Evolutionary conservation across 768 basidiomycete genomes (phyloP).

Genomic region (Pholiota conissans): DNA sequence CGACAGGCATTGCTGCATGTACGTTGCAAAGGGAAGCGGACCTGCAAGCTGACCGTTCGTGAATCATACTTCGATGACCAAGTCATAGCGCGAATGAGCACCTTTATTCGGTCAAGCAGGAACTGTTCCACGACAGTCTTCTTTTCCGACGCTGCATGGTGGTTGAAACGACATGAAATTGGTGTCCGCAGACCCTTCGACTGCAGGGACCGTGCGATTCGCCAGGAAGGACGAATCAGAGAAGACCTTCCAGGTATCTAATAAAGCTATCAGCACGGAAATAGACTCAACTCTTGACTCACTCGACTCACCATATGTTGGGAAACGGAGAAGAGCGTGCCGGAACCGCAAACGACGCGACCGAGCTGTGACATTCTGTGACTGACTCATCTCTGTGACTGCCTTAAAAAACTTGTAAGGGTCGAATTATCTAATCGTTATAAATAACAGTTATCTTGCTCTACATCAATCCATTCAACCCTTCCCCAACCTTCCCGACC

Average conservation of each 20-base stretch:
- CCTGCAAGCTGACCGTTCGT: constrained; percentile 68
- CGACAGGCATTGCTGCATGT: constrained; percentile 89
- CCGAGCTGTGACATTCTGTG: constrained; percentile 25
- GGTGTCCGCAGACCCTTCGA: background rate
- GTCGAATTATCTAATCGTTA: constrained; percentile 23
- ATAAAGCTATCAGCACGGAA: background rate
- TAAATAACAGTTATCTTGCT: constrained; percentile 18
- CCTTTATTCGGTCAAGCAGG: constrained; percentile 73
- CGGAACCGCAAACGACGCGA: constrained; percentile 7
- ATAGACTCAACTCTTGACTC: background rate
- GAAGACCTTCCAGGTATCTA: constrained; percentile 1
- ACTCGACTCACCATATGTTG: background rate
- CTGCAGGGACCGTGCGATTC: background rate
- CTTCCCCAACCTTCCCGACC: too few relatives aligned
- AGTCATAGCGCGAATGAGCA: constrained; percentile 22
- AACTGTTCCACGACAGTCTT: constrained; percentile 60
- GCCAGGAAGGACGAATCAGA: constrained; percentile 18
- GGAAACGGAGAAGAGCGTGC: constrained; percentile 1
- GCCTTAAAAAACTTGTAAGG: constrained; percentile 12
- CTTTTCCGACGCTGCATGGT: constrained; percentile 7
- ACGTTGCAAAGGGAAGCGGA: constrained; percentile 83
- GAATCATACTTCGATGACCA: constrained; percentile 5
- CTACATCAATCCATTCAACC: constrained; percentile 10
- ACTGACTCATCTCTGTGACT: constrained; percentile 12
- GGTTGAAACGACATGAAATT: constrained; percentile 2